Base-by-base conservation (phyloP, 257 asterid genomes). In the Solanum raphanifolium region DNA sequence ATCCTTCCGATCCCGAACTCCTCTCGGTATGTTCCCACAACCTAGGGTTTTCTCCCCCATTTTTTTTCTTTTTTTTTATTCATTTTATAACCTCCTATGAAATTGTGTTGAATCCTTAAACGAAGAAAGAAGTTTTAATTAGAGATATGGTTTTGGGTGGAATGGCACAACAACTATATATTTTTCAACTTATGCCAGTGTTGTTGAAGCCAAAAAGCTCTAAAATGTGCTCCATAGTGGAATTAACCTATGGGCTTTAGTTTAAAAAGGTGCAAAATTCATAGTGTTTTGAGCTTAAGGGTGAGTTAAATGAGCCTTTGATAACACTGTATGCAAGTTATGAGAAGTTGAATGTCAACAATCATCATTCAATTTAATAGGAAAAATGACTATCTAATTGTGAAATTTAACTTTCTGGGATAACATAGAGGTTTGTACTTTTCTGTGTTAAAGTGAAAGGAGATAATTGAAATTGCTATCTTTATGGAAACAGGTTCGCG, bases 1-100 rank as follows among this genome's bases (percentile, higher is more conserved):
- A 96, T 82, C 94, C 99, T 87, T 90, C 94, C 87, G 89, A 95
- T 83, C 32, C 92, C 62, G 98, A 97, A 68, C 98, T 95, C 86
- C 94, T 93, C 34, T 89, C 93, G 92, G 99, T 96, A 75, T 27
- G 78, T 71, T 32, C 39, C 78, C 36, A 15, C 23, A 71, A 71
- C n/a, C 78, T 71, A 71, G 92, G 87, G 84, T 36, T 52, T 87
- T 38, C 46, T 11, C 35, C 31, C 27, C 29, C 69, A 3, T 21
- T 52, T 11, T 38, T 23, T 12, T 21, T 0, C 3, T 2, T 9
- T 71, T 46, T 3, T 48, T 48, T 48, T 15, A 16, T 48, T 73
- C 71, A 65, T 9, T 9, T 23, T 72, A 34, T 7, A 73, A 35
- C 81, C 71, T 9, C 3, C 71, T 62, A 62, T 73, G 55, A 25